Evolutionary conservation across 2,329 filamentous ascomycete genomes (phyloP), one percentile per base, ranked within the genome.

Genomic region (Botrytis byssoidea): DNA sequence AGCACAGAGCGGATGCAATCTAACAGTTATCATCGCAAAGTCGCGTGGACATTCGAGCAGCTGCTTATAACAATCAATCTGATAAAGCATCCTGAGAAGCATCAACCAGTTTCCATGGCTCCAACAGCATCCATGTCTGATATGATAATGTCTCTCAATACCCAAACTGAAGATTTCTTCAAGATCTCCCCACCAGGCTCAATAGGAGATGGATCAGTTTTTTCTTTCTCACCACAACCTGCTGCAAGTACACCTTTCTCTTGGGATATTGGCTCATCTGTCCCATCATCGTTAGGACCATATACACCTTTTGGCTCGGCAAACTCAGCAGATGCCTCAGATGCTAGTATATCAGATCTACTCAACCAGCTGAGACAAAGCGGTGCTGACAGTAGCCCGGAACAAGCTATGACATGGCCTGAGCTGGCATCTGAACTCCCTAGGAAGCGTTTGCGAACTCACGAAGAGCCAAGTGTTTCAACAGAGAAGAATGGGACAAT

Each of bases 21-120:
- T n/a, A 69, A 69, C 29, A 73, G 71, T 55, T 73, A 73, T 64
- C 71, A 73, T 69, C 64, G 64, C 51, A 73, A 60, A 8, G n/a
- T 73, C 6, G 48, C 71, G 20, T 73, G 46, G 71, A 40, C 37
- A n/a, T 73, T 73, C 29, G 29, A 73, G 12, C 64, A 69, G 46
- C 32, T 73, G 12, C 71, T 68, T 14, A 55, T 37, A 16, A 51
- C 57, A 68, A 25, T 68, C 5, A 22, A 42, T 55, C 22, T 57
- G 20, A 29, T 68, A 5, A 46, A 40, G 12, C 14, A 68, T 40
- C 46, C 46, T 7, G 44, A 55, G 29, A 46, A 68, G 51, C 14
- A 55, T 18, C 51, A 55, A 29, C 6, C 51, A 1, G 18, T 55
- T 2, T 55, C n/a, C 5, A 55, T 18, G n/a, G 6, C n/a, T 55